These are phyloP conservation scores for Neofusicoccum cordaticola DNA, from an alignment of 2,329 filamentous ascomycete genomes.

Conservation along the genomic window DNA sequence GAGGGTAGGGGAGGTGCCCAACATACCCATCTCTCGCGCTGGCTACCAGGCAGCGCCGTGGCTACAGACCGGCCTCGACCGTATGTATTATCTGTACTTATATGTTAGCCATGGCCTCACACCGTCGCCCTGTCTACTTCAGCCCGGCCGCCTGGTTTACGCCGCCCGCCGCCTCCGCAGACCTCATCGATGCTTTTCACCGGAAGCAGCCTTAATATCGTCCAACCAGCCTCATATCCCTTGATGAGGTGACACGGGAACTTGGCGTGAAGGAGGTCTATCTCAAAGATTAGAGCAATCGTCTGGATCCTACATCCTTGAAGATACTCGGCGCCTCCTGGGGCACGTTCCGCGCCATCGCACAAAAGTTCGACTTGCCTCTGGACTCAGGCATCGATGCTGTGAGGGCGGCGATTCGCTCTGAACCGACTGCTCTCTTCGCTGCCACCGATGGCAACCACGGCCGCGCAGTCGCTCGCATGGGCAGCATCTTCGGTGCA, in stretches of 20 bases:
- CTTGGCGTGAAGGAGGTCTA: constrained; percentile 42
- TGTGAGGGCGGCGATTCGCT: background rate
- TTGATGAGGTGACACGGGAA: constrained; percentile 48
- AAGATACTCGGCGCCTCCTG: constrained; percentile 75
- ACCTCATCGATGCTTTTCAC: constrained; percentile 3
- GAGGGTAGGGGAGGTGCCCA: too few species aligned
- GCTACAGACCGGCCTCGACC: too few species aligned
- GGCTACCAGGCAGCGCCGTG: too few species aligned
- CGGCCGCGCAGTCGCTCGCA: constrained; percentile 65
- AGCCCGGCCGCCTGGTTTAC: background rate
- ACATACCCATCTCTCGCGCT: too few species aligned
- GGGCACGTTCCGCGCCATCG: constrained; percentile 59
- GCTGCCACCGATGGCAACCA: constrained; percentile 71
- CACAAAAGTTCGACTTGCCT: constrained; percentile 42
- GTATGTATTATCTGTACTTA: too few species aligned
- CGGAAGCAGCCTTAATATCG: constrained; percentile 50
- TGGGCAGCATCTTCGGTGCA: constrained; percentile 57
- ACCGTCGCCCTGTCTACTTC: background rate
- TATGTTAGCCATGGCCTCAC: too few species aligned
- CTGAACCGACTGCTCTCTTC: constrained; percentile 44
- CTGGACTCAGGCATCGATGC: constrained; percentile 27
- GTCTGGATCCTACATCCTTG: constrained; percentile 67
- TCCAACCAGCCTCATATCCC: constrained; percentile 50
- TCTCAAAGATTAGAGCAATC: constrained; percentile 65
- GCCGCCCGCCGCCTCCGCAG: background rate